Evolutionary conservation across 2,329 filamentous ascomycete genomes (phyloP).

Genomic region (Botrytis tulipae): DNA sequence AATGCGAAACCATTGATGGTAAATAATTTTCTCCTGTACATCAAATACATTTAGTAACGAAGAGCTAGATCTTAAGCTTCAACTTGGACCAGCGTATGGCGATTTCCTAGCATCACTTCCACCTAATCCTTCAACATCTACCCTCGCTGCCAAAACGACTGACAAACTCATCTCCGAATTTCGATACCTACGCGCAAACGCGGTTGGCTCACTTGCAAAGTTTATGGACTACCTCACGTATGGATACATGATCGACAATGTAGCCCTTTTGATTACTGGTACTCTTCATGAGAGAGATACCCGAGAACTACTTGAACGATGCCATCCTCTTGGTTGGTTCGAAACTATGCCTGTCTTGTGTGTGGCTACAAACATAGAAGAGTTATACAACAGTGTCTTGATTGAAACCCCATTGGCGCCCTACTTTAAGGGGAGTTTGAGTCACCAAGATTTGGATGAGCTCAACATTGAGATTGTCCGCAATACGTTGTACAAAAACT

Average conservation of each 20-base stretch:
- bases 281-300: constrained; percentile 97
- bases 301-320: constrained; percentile 88
- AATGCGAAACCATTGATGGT: constrained; percentile 98
- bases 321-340: constrained; percentile 97
- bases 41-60: constrained; percentile 19
- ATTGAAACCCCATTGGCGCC: constrained; percentile 94
- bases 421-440: constrained; percentile 96
- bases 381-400: constrained; percentile 95
- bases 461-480: constrained; percentile 99
- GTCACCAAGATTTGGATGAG: constrained; percentile 95
- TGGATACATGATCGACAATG: constrained; percentile 99
- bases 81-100: constrained; percentile 93
- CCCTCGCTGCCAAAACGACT: constrained; percentile 90
- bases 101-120: constrained; percentile 93
- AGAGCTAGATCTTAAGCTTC: constrained; percentile 84
- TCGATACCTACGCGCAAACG: constrained; percentile 91
- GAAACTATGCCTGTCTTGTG: constrained; percentile 98
- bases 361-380: constrained; percentile 97
- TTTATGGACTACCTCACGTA: constrained; percentile 99
- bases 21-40: constrained; percentile 33
- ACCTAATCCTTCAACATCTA: constrained; percentile 94
- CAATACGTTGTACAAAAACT: constrained; percentile 99
- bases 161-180: constrained; percentile 98
- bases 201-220: constrained; percentile 83
- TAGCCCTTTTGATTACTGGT: constrained; percentile 94